Base-by-base conservation (phyloP, 208 protist species). In the Angomonas ambiguus region DNA sequence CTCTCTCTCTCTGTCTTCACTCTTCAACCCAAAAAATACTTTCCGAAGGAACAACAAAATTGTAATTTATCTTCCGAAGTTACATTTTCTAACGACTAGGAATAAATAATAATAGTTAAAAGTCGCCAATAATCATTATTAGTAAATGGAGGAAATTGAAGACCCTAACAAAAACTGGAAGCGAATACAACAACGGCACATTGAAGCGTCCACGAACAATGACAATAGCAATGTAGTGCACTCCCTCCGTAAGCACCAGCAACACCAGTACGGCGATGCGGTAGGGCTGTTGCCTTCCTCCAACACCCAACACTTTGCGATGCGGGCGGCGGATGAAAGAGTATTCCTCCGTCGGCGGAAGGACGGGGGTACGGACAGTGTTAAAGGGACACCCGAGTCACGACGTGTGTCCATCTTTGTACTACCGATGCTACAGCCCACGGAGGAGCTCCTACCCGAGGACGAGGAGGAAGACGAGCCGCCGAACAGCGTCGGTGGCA, bases 111-210 rank as follows among this genome's bases (percentile, higher is more conserved):
- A n/a, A n/a, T n/a, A n/a, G n/a, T n/a, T n/a, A n/a, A n/a, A n/a
- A n/a, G n/a, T n/a, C n/a, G n/a, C n/a, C n/a, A n/a, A 27, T n/a
- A 8, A 13, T n/a, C 3, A 27, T 8, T 53, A 53, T 4, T 53
- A 24, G 10, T 5, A 27, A 24, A 53, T 24, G 20, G 45, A 53
- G 20, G 45, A 8, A 24, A 24, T 53, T 27, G 45, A 13, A n/a
- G 45, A 53, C 45, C 10, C 45, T 5, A 53, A 53, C 18, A 53
- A 53, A n/a, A 53, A 24, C 20, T 53, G 45, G 45, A 53, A 53
- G 16, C 45, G 24, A 8, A 53, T 53, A 27, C 45, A 53, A 53
- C 45, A 53, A n/a, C 13, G 24, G 24, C 45, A 53, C 45, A 13
- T 53, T 27, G 45, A 53, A 27, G 24, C 13, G 5, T 18, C 35